Evolutionary conservation across 306 rosid species (phyloP).

Genomic region (Corylus americana): DNA sequence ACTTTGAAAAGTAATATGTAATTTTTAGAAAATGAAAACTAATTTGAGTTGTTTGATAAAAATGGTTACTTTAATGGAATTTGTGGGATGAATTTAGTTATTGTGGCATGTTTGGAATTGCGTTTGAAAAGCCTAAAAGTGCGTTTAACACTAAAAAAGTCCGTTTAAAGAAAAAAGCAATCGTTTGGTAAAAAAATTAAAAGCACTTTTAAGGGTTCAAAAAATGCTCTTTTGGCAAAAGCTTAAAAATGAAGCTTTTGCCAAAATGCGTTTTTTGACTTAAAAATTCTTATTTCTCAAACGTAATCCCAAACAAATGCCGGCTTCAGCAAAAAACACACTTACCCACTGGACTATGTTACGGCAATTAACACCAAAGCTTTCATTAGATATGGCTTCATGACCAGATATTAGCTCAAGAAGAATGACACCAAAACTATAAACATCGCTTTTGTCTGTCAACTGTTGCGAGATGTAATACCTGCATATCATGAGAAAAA

Average conservation of each 20-base stretch:
- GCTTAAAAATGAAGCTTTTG: too few relatives aligned
- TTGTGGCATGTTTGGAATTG: background rate
- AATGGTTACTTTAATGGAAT: background rate
- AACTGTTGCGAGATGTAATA: constrained; percentile 94
- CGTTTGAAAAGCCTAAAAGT: too few relatives aligned
- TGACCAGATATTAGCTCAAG: constrained; percentile 98
- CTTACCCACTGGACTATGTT: constrained; percentile 98
- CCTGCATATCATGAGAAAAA: constrained; percentile 46
- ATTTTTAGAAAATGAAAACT: background rate
- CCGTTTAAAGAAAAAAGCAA: too few relatives aligned
- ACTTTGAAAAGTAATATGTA: background rate
- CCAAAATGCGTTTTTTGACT: too few relatives aligned
- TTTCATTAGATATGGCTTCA: constrained; percentile 95
- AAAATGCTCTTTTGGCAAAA: too few relatives aligned
- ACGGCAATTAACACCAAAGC: constrained; percentile 87
- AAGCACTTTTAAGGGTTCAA: too few relatives aligned
- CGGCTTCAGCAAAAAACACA: constrained; percentile 21
- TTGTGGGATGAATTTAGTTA: background rate
- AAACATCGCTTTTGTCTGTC: constrained; percentile 95
- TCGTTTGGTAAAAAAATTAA: too few relatives aligned
- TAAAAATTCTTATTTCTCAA: too few relatives aligned
- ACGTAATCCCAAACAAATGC: background rate
- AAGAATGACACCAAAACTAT: constrained; percentile 96
- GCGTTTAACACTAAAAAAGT: too few relatives aligned
- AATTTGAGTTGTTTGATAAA: background rate